phyloP scores from a whole-genome alignment of 176 grass and related monocot species.

The Eragrostis curvula region DNA sequence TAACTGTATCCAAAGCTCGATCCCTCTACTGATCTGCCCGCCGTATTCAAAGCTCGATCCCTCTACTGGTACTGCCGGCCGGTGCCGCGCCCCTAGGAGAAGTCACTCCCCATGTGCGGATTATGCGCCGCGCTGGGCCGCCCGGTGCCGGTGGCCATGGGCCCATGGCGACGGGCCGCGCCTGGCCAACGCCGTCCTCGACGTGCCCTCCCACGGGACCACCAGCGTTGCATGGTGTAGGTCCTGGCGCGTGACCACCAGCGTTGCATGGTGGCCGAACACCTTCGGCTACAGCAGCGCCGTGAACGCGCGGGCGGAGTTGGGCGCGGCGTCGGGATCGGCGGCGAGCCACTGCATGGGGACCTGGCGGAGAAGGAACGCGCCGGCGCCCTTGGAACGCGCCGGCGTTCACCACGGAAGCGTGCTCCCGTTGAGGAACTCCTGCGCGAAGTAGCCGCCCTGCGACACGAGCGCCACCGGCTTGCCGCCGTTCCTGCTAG shows the following conservation, averaged over 20 bases:
- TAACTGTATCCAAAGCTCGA: no score
- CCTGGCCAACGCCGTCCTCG: constrained; percentile 28
- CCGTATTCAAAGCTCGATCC: no score
- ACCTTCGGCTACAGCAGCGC: constrained; percentile 1
- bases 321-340: not conserved
- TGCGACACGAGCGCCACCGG: constrained; percentile 4
- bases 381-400: no score
- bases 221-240: no score
- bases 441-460: constrained; percentile 32
- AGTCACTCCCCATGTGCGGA: constrained; percentile 40
- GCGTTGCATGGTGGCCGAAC: not conserved
- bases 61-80: not conserved
- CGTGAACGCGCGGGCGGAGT: not conserved
- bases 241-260: no score
- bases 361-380: no score
- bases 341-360: not conserved
- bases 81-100: not conserved
- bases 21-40: no score
- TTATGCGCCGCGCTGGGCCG: constrained; percentile 58
- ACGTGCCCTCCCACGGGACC: constrained; percentile 34
- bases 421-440: constrained; percentile 42
- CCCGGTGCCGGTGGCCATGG: constrained; percentile 37
- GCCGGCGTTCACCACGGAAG: constrained; percentile 27
- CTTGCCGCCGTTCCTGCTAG: not conserved
- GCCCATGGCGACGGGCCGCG: constrained; percentile 21